These are phyloP conservation scores for Lyophyllum semitale DNA, from an alignment of 768 basidiomycete genomes.

Conservation along the genomic window DNA sequence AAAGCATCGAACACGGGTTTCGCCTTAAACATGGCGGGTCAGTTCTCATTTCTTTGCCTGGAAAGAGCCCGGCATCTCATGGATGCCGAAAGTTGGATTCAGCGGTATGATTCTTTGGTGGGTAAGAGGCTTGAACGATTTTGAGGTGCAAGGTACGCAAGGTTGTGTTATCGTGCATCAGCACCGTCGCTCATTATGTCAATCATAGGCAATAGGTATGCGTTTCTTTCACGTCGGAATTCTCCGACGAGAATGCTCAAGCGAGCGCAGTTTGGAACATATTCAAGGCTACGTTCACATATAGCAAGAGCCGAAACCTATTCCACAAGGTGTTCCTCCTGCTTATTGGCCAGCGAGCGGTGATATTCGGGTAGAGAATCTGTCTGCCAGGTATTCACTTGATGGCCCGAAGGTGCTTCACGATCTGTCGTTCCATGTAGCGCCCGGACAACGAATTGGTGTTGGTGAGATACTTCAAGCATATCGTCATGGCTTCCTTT, in stretches of 20 bases:
- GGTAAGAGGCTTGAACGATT: constrained; percentile 43
- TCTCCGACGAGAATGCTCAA: constrained; percentile 2
- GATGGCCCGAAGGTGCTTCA: constrained; percentile 57
- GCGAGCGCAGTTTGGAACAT: constrained; percentile 54
- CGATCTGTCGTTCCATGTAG: constrained; percentile 50
- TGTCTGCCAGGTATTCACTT: constrained; percentile 59
- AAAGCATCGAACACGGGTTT: constrained; percentile 50
- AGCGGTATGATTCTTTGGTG: constrained; percentile 54
- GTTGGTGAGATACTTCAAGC: constrained; percentile 37
- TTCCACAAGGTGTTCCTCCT: constrained; percentile 49
- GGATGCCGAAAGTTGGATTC: constrained; percentile 43
- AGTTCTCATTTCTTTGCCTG: constrained; percentile 28
- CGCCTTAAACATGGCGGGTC: constrained; percentile 54
- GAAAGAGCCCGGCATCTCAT: constrained; percentile 24
- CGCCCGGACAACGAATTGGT: constrained; percentile 61
- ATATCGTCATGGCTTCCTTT: no score
- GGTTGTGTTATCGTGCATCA: not conserved
- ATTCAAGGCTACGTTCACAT: constrained; percentile 66
- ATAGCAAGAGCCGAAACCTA: constrained; percentile 53
- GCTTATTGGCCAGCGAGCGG: constrained; percentile 70
- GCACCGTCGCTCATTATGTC: constrained; percentile 13
- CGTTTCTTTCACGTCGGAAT: not conserved
- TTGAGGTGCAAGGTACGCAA: constrained; percentile 41
- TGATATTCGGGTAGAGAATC: constrained; percentile 49
- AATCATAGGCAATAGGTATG: constrained; percentile 42